These are phyloP conservation scores for Boletellus deceptivus DNA, from an alignment of 1,284 basidiomycete genomes.

Conservation along the genomic window DNA sequence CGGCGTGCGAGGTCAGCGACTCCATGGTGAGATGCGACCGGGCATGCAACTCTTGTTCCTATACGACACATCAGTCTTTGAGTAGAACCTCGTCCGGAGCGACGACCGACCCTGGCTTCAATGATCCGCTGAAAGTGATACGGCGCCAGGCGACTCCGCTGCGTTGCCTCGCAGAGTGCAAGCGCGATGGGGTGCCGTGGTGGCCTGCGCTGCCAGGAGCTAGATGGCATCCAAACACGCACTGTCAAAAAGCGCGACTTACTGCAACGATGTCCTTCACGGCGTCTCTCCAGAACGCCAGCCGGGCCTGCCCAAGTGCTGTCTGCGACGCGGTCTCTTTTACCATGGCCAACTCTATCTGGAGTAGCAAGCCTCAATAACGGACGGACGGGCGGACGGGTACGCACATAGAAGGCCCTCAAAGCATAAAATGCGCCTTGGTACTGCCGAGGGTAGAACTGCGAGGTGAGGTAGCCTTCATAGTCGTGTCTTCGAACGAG, in stretches of 20 bases:
- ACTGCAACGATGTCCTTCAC: slow-evolving; percentile 72
- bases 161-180: slow-evolving; percentile 63
- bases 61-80: slow-evolving; percentile 14
- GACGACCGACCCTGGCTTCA: slow-evolving; percentile 71
- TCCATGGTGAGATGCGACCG: slow-evolving; percentile 72
- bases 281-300: slow-evolving; percentile 93
- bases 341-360: slow-evolving; percentile 84
- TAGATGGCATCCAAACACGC: slow-evolving; percentile 15
- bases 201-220: slow-evolving; percentile 57
- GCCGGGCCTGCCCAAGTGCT: slow-evolving; percentile 82
- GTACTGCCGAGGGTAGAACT: slow-evolving; percentile 70
- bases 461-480: slow-evolving; percentile 74
- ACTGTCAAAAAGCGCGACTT: slow-evolving; percentile 28
- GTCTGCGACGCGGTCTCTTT: slow-evolving; percentile 79
- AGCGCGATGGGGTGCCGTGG: slow-evolving; percentile 83
- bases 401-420: slow-evolving; percentile 82
- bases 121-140: slow-evolving; percentile 87
- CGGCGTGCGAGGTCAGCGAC: slow-evolving; percentile 68
- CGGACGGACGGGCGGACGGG: slow-evolving; percentile 3
- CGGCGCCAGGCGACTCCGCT: slow-evolving; percentile 50
- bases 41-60: slow-evolving; percentile 75
- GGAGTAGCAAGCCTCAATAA: slow-evolving; percentile 15
- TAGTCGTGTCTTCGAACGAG: slow-evolving; percentile 76
- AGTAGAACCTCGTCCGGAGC: not conserved
- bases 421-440: slow-evolving; percentile 78